Conservation (phyloP, 306 rosid species). For the Quercus robur region DNA sequence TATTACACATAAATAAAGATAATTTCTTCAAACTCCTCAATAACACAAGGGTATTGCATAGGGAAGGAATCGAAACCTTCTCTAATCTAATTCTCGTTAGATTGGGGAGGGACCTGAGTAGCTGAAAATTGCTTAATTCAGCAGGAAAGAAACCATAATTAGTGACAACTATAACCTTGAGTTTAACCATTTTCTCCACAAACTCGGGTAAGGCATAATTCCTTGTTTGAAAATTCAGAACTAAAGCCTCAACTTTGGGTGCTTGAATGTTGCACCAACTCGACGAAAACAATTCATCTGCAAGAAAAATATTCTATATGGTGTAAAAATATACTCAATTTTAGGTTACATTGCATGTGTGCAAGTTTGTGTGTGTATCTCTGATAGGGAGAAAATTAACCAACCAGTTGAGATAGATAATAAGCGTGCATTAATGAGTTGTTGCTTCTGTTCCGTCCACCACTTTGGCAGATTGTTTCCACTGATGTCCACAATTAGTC, state of each 20-base stretch:
- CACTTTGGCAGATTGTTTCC: no score
- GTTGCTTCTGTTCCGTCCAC: not conserved
- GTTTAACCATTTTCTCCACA: not conserved
- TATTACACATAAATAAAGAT: constrained; percentile 44
- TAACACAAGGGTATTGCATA: not conserved
- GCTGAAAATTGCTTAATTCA: not conserved
- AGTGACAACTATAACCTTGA: not conserved
- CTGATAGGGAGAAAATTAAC: not conserved
- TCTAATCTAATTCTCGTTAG: not conserved
- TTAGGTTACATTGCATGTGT: not conserved
- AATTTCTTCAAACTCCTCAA: constrained; percentile 24
- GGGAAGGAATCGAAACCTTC: constrained; percentile 22
- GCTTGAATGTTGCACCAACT: not conserved
- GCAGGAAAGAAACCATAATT: not conserved
- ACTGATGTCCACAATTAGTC: no score
- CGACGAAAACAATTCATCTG: not conserved
- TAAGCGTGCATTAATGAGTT: not conserved
- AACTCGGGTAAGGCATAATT: not conserved
- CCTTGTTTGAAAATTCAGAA: not conserved
- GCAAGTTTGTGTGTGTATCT: not conserved
- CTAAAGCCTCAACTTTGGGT: not conserved
- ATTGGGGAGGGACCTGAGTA: not conserved
- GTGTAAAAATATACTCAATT: not conserved
- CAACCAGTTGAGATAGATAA: not conserved
- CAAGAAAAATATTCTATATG: not conserved